These are phyloP conservation scores for Trametes hirsuta DNA, from an alignment of 1,284 basidiomycete species.

Conservation along the genomic window DNA sequence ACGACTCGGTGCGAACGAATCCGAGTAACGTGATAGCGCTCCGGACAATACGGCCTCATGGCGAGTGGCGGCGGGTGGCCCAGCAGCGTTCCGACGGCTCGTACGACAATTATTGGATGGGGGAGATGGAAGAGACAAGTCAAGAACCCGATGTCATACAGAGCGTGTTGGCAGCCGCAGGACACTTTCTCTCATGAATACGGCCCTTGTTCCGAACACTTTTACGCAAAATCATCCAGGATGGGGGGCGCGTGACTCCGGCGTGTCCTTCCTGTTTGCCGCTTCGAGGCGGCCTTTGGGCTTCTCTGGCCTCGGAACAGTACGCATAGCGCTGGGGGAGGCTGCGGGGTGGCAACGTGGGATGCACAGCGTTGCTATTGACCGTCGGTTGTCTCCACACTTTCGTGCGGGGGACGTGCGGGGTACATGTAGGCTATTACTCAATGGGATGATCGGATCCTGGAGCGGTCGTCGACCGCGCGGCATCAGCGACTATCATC, in stretches of 20 bases:
- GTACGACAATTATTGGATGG: conserved; percentile 2
- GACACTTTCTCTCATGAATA: conserved; percentile 14
- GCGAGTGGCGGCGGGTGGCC: not conserved
- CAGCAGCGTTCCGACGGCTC: not conserved
- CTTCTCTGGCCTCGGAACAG: conserved; percentile 19
- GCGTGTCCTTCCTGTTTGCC: conserved; percentile 2
- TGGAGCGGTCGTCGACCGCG: not conserved
- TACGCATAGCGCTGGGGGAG: conserved; percentile 1
- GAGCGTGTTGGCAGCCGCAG: not conserved
- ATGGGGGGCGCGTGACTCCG: conserved; percentile 19
- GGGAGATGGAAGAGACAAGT: not conserved
- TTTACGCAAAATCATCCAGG: conserved; percentile 16
- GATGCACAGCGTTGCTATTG: conserved; percentile 8
- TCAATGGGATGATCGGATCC: conserved; percentile 6
- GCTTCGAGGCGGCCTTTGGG: conserved; percentile 18
- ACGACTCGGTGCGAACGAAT: conserved; percentile 1
- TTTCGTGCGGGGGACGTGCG: conserved; percentile 1
- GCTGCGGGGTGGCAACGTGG: conserved; percentile 9
- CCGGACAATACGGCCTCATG: conserved; percentile 10
- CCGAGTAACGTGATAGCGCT: conserved; percentile 11
- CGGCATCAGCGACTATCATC: not conserved
- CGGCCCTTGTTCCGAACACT: conserved; percentile 24
- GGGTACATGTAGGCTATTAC: conserved; percentile 8
- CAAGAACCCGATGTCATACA: not conserved
- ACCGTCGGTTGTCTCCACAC: conserved; percentile 1